Evolutionary conservation across 1,284 basidiomycete genomes (phyloP).

Genomic region (Paramarasmius palmivorus): DNA sequence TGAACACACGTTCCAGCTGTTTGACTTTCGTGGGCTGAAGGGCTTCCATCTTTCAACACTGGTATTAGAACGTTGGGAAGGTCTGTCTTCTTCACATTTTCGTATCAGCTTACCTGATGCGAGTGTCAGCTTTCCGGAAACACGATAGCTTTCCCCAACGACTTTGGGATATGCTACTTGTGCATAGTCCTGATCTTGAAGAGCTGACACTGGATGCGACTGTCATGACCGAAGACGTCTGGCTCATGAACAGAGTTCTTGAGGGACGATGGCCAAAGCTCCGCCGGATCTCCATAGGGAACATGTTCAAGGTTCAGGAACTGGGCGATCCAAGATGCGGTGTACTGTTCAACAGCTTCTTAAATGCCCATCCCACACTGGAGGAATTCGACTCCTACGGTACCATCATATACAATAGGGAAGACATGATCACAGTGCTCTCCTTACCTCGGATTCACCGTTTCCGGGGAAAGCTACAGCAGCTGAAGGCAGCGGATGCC

Average conservation of each 20-base stretch:
- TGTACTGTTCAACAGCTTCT: slow-evolving; percentile 11
- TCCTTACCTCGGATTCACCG: slow-evolving; percentile 14
- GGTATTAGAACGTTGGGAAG: slow-evolving; percentile 12
- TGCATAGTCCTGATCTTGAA: slow-evolving; percentile 17
- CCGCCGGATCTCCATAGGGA: slow-evolving; percentile 17
- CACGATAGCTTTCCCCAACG: slow-evolving; percentile 17
- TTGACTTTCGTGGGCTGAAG: slow-evolving; percentile 16
- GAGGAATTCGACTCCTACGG: slow-evolving; percentile 14
- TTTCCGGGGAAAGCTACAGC: slow-evolving; percentile 18
- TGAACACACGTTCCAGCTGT: slow-evolving; percentile 13
- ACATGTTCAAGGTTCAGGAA: slow-evolving; percentile 8
- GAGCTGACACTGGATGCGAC: slow-evolving; percentile 20
- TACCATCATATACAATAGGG: slow-evolving; percentile 13
- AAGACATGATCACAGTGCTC: slow-evolving; percentile 14
- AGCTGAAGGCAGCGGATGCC: slow-evolving; percentile 11
- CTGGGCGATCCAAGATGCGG: too few species aligned
- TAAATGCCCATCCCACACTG: slow-evolving; percentile 18
- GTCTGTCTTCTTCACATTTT: background rate
- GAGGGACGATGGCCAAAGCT: slow-evolving; percentile 20
- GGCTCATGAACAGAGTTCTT: slow-evolving; percentile 18
- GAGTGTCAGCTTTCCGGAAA: slow-evolving; percentile 9
- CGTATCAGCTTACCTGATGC: background rate
- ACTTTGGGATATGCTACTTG: slow-evolving; percentile 22
- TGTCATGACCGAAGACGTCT: slow-evolving; percentile 16
- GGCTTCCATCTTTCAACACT: slow-evolving; percentile 19